A percentile compares a stretch with the other conserved stretches of the same genome.
Conservation (phyloP, 202 grass and related monocot genomes). For the Dendrocalamus latiflorus region DNA sequence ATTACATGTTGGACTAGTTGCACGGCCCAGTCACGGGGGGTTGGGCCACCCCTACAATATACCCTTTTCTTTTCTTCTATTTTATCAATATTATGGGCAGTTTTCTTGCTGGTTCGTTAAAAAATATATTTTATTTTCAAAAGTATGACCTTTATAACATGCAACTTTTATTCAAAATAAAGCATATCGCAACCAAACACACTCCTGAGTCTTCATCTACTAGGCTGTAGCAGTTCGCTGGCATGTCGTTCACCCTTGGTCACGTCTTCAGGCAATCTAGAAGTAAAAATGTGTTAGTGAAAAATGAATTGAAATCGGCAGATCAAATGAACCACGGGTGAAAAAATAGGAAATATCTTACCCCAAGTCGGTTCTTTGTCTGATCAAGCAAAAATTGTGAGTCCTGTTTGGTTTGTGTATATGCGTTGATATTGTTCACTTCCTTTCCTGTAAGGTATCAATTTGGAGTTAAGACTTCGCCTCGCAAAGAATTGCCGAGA, state of each 20-base stretch:
- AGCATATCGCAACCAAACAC: background rate
- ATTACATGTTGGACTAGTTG: no score
- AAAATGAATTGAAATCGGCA: no score
- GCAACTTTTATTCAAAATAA: conserved; percentile 26
- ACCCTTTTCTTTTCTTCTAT: no score
- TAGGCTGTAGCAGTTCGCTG: background rate
- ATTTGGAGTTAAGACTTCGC: conserved; percentile 24
- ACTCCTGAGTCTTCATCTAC: background rate
- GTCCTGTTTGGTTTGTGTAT: conserved; percentile 49
- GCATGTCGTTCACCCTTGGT: background rate
- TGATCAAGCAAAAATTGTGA: conserved; percentile 43
- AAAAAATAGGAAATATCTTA: conserved; percentile 26
- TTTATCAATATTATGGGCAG: no score
- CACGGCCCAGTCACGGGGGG: no score
- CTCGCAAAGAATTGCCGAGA: background rate
- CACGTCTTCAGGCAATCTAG: conserved; percentile 41
- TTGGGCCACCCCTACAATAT: no score
- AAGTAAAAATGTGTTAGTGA: background rate
- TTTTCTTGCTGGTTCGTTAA: no score
- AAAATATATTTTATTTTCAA: no score
- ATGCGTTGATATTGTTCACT: conserved; percentile 72
- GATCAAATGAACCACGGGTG: background rate
- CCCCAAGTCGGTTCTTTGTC: conserved; percentile 46
- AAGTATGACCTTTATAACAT: background rate
- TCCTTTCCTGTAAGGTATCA: conserved; percentile 52